Conservation (phyloP, 1,284 basidiomycete species). For the Cryptococcus sp. region DNA sequence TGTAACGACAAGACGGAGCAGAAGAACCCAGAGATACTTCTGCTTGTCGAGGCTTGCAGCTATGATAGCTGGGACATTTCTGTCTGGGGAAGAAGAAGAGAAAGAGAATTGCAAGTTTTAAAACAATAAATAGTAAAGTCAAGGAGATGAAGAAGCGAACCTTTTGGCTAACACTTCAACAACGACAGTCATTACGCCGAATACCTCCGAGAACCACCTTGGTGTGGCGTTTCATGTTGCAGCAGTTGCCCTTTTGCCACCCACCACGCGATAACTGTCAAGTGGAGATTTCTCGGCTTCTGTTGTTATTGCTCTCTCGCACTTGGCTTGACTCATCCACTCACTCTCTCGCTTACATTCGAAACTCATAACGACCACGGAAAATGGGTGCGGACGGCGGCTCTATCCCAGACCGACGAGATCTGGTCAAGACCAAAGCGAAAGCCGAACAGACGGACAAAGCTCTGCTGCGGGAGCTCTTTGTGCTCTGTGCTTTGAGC, state of each 20-base stretch:
- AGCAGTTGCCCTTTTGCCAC: not conserved
- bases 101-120: not conserved
- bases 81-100: not conserved
- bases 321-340: too few species aligned
- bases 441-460: conserved; percentile 69
- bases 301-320: too few species aligned
- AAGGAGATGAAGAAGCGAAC: too few species aligned
- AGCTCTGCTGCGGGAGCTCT: conserved; percentile 78
- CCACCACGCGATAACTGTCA: too few species aligned
- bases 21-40: not conserved
- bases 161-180: too few species aligned
- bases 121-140: too few species aligned
- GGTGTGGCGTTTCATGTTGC: not conserved
- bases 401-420: conserved; percentile 52
- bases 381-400: conserved; percentile 53
- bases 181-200: too few species aligned
- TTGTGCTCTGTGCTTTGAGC: conserved; percentile 88
- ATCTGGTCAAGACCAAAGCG: conserved; percentile 52
- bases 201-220: too few species aligned
- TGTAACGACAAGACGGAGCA: conserved; percentile 8
- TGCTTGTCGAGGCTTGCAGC: not conserved
- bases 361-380: not conserved
- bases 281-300: too few species aligned
- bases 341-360: too few species aligned
- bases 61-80: too few species aligned